Evolutionary conservation across 2,329 filamentous ascomycete genomes (phyloP), one percentile per base, ranked within the genome.

Genomic region (Colletotrichum sp.): DNA sequence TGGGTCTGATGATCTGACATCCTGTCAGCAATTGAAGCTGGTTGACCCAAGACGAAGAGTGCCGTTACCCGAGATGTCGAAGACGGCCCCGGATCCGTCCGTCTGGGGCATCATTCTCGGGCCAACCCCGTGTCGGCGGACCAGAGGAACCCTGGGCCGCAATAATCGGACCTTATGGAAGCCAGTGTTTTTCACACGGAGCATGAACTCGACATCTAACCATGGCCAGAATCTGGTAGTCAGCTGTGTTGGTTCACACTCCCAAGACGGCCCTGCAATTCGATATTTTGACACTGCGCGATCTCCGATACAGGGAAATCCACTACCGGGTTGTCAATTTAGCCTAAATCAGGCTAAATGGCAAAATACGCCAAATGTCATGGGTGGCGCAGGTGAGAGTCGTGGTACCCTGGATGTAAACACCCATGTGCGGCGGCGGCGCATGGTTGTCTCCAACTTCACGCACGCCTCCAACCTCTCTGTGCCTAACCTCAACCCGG

Each of bases 271-370:
- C 43, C 43, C 69, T 72, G 38, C 28, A 68, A 36, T 38, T 16
- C 26, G 52, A 65, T 65, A 26, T 30, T 26, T 55, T 36, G 56
- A 34, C 26, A 75, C 58, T 66, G 34, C 43, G 34, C 58, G 62
- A 68, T 73, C 58, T 75, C 28, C 60, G 61, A 65, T 43, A 28
- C 60, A 15, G 9, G 24, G 26, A 16, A 30, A 24, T 38, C 58
- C 26, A 68, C 64, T 60, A 62, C 70, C 58, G 56, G 55, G 73
- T 48, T 16, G 43, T 21, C 16, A 16, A 36, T 68, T 75, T 68
- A 75, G 70, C 73, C 73, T 73, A 36, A 60, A 24, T 73, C 15
- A 65, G 73, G 70, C 70, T 75, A 75, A 75, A 75, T 73, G 70
- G 70, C 15, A 68, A 55, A 66, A 73, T 73, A 26, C 48, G n/a